Base-by-base conservation (phyloP, 257 asterid species). In the Thymus quinquecostatus region DNA sequence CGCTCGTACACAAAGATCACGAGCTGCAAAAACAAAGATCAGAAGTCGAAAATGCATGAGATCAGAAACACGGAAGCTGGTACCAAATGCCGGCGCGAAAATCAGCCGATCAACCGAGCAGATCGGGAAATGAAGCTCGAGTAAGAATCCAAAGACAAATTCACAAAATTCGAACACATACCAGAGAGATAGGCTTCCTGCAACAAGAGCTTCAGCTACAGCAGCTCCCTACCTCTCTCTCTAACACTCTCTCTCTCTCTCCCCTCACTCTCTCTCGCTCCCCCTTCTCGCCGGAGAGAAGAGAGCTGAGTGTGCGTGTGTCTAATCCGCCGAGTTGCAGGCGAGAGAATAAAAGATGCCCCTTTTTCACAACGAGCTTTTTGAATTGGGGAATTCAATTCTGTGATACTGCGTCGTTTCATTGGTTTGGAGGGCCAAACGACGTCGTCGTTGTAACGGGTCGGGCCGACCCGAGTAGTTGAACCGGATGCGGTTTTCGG, bases 121-220 rank as follows among this genome's bases (percentile, higher is more conserved):
- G 84, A 80, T 83, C 84, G 67, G 72, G 66, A 56, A 74, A 78
- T 50, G 78, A 73, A 77, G 79, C 69, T 66, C 79, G 54, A 66
- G 66, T 3, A 44, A 62, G 6, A 68, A 44, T 41, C 3, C 8
- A 40, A 64, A 38, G 2, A 8, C 61, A 74, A 36, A 71, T 48
- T 55, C 54, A 43, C 59, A 67, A 57, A 79, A 59, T 59, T 69
- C n/a, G 30, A 79, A 70, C 88, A 70, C 88, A 81, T 74, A 87
- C 92, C 74, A 51, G 83, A 79, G 70, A 66, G 79, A 38, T 54
- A 32, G 43, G 43, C 66, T 69, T 55, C 71, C 69, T 74, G 61
- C 53, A 82, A 67, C 8, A 60, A n/a, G 47, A 78, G 64, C 65
- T 67, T 71, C 66, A 74, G 60, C 53, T 4, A 36, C 44, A 66